Percentiles rank a stretch among this genome's conserved stretches.
These are phyloP conservation scores for Calonectria hawksworthii DNA, from an alignment of 2,329 filamentous ascomycete genomes.

Conservation along the genomic window DNA sequence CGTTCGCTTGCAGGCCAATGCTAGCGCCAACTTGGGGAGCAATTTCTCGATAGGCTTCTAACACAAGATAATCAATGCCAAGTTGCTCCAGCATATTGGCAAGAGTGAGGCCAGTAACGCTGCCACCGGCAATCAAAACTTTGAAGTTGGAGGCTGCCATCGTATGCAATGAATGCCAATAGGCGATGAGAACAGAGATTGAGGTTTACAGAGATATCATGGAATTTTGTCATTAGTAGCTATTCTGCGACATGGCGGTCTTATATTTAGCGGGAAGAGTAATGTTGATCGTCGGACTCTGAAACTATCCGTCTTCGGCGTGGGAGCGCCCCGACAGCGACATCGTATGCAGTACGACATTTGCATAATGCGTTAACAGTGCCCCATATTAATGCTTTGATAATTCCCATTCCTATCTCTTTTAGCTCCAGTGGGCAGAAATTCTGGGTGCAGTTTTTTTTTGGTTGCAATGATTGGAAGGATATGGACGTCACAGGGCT, in stretches of 20 bases:
- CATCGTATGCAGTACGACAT: too few species aligned
- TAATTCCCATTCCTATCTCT: not conserved
- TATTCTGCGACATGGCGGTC: too few species aligned
- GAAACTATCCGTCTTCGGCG: not conserved
- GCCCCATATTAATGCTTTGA: not conserved
- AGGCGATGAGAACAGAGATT: not conserved
- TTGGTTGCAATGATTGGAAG: not conserved
- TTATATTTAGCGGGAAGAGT: not conserved
- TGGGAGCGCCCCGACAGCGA: not conserved
- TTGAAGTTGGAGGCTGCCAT: constrained; percentile 1
- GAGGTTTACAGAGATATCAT: not conserved
- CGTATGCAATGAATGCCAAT: not conserved
- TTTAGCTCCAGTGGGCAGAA: too few species aligned
- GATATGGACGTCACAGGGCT: not conserved
- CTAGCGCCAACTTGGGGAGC: not conserved
- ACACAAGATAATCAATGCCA: not conserved
- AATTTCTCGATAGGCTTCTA: not conserved
- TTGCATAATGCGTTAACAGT: not conserved
- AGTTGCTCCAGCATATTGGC: not conserved
- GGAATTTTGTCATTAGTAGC: not conserved
- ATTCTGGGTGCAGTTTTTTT: too few species aligned
- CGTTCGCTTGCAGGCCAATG: not conserved
- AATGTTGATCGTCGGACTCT: not conserved
- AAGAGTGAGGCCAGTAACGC: not conserved
- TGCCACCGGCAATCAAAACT: not conserved